These are phyloP conservation scores for Ogataea salicorniae DNA, from an alignment of 805 yeast genomes.

Conservation along the genomic window DNA sequence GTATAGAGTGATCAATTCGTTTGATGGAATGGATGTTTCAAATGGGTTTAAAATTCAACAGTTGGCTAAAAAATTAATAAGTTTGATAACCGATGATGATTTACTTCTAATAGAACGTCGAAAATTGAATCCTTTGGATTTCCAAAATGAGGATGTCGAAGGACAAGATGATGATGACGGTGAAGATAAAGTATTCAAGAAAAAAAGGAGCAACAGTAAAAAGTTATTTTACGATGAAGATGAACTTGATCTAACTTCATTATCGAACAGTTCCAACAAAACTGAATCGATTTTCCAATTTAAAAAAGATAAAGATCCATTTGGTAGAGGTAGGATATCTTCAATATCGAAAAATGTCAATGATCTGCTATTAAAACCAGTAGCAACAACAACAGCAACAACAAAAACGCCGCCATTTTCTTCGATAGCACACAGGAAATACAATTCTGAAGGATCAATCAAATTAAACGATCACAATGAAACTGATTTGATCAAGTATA, in stretches of 20 bases:
- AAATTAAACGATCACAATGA: neutral
- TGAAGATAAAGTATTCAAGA: neutral
- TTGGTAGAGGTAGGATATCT: conserved; percentile 18
- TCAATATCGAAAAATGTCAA: conserved; percentile 16
- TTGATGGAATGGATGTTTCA: too few species aligned
- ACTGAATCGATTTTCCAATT: conserved; percentile 2
- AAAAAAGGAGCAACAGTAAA: conserved; percentile 1
- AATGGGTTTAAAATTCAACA: too few species aligned
- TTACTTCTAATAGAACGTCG: conserved; percentile 1
- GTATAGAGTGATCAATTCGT: too few species aligned
- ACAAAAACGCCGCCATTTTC: neutral
- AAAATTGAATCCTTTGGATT: conserved; percentile 13
- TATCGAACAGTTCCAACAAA: conserved; percentile 1
- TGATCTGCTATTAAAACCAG: conserved; percentile 4
- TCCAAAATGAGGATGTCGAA: neutral
- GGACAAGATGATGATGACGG: neutral
- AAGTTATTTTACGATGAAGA: conserved; percentile 15
- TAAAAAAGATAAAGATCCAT: conserved; percentile 15
- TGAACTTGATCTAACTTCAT: conserved; percentile 3
- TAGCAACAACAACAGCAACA: neutral
- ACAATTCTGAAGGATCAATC: neutral
- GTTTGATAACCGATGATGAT: too few species aligned
- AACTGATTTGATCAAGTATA: neutral
- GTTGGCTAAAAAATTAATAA: too few species aligned
- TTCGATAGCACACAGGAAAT: conserved; percentile 6